Percentiles rank a stretch among this genome's conserved stretches.
These are phyloP conservation scores for Colletotrichum spaethianum DNA, from an alignment of 2,329 filamentous ascomycete species.

Conservation along the genomic window DNA sequence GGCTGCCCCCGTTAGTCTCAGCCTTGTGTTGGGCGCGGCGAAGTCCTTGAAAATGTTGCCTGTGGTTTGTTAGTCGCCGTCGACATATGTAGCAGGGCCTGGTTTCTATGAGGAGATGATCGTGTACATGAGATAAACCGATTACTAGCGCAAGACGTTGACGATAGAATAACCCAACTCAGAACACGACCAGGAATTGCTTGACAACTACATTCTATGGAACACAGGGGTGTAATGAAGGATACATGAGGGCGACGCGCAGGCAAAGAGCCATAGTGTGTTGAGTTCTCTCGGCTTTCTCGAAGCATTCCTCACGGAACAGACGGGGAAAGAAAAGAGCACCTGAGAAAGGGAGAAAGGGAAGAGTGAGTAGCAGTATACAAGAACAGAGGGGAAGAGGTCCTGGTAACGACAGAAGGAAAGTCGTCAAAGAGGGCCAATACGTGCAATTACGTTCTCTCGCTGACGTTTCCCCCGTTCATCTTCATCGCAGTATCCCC, in stretches of 20 bases:
- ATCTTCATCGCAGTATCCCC: background rate
- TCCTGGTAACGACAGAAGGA: background rate
- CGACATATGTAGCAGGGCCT: background rate
- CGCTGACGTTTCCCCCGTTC: too few species aligned
- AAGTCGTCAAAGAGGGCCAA: background rate
- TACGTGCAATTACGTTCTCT: background rate
- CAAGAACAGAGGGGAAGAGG: background rate
- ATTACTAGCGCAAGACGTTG: background rate
- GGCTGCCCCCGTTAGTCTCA: conserved; percentile 55
- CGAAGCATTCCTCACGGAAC: too few species aligned
- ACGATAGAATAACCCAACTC: background rate
- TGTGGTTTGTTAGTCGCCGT: conserved; percentile 47
- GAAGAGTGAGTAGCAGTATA: background rate
- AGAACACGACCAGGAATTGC: background rate
- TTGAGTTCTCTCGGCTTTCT: background rate
- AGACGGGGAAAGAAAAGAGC: background rate
- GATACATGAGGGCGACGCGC: background rate
- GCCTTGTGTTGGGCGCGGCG: conserved; percentile 68
- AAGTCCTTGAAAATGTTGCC: conserved; percentile 74
- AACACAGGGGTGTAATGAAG: background rate
- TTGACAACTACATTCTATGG: background rate
- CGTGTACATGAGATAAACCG: background rate
- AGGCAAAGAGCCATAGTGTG: background rate
- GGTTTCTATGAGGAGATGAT: background rate
- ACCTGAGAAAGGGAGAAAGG: background rate